Conservation (phyloP, 2,329 filamentous ascomycete species). For the Claviceps paspali region DNA sequence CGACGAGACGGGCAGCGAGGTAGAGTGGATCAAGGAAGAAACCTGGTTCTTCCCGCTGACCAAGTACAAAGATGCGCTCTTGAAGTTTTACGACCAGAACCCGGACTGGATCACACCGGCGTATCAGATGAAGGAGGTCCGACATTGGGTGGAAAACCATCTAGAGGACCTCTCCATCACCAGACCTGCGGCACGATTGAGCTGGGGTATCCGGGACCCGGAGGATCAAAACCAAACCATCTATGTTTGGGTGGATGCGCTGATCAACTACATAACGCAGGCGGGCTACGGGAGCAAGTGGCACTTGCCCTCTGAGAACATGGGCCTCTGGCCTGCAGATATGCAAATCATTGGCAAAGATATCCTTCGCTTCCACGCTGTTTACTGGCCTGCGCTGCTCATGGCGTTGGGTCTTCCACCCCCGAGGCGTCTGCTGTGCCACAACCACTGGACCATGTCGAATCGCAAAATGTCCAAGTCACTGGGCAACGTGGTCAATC, state of each 20-base stretch:
- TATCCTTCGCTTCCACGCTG: constrained; percentile 87
- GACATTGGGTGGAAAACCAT: constrained; percentile 59
- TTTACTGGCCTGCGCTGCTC: constrained; percentile 96
- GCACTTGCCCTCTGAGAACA: constrained; percentile 46
- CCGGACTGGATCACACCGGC: constrained; percentile 62
- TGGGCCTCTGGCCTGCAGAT: constrained; percentile 73
- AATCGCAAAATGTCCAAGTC: constrained; percentile 94
- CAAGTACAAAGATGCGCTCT: constrained; percentile 59
- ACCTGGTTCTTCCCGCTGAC: constrained; percentile 95
- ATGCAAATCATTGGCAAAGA: constrained; percentile 93
- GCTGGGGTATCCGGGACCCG: constrained; percentile 83
- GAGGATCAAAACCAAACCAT: constrained; percentile 77
- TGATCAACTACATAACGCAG: constrained; percentile 85
- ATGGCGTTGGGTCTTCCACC: constrained; percentile 72
- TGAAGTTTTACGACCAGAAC: constrained; percentile 66
- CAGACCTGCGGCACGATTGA: constrained; percentile 58
- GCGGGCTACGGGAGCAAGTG: constrained; percentile 54
- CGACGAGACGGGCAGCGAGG: constrained; percentile 76
- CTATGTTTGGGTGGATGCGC: constrained; percentile 94
- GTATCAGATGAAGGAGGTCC: constrained; percentile 61
- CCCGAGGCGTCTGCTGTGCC: constrained; percentile 67
- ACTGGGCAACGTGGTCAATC: constrained; percentile 86
- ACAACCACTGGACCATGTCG: constrained; percentile 91
- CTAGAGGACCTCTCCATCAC: constrained; percentile 84
- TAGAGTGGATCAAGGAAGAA: constrained; percentile 84